Evolutionary conservation across 73 alveolate species (phyloP), one percentile per base, ranked within the genome.

Genomic region (Stentor coeruleus): DNA sequence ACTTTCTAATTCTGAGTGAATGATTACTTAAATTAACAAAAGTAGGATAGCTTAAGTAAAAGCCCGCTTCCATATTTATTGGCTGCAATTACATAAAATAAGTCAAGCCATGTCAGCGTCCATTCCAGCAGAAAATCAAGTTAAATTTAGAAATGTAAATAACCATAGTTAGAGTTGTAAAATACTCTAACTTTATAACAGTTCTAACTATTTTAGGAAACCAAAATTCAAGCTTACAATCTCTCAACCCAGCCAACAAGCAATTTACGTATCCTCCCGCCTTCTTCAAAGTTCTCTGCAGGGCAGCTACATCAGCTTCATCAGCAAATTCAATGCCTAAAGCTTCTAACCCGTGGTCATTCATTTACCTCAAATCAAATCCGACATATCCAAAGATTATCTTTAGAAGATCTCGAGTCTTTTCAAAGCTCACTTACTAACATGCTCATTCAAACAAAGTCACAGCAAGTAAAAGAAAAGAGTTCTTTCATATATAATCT

Each of bases 231-330:
- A 49, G 66, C 28, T 20, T 20, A 11, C 66, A 49, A 20, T 20
- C 6, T 49, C 20, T 20, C 6, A 20, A 49, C 66, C 20, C 66
- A 49, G 20, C 28, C 66, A 6, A 49, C 66, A 49, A 11, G 66
- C 66, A 49, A 49, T 49, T 20, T 49, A 20, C 66, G 66, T 6
- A 49, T 49, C 66, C 66, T 49, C 66, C 66, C 66, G 66, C 79
- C 79, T 15, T 28, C 20, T 40, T 40, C 14, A 40, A 66, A 66
- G 40, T 66, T 66, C 79, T 20, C 79, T 2, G 40, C 36, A 66
- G 79, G 37, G 42, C 79, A 66, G 39, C n/a, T 66, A 20, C 79
- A 66, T 66, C 79, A 66, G 79, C 79, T 66, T 66, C 79, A 66
- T 31, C 39, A 20, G 36, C 79, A 66, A 33, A 66, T 66, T 66